Evolutionary conservation across 768 basidiomycete genomes (phyloP), one percentile per base, ranked within the genome.

Genomic region (Boletus eberwhitei): DNA sequence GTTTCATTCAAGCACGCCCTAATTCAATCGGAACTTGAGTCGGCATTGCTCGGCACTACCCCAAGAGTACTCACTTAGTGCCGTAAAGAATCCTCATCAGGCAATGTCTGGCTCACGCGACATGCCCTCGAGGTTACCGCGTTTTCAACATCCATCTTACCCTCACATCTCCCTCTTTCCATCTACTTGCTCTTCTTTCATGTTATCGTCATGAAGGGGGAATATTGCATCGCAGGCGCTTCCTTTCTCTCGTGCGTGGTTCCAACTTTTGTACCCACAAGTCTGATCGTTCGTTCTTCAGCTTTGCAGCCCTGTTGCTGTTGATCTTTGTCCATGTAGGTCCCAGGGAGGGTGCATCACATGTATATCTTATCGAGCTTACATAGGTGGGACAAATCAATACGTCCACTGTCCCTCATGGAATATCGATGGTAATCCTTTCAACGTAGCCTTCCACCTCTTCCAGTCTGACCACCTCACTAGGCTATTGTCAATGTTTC

Each of bases 321-420:
- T 78, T 91, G 69, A 88, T 93, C 59, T 90, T 92, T 73, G 81
- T 84, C 63, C 88, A 93, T 77, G 90, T 88, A 69, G 62, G 85
- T 75, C 51, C 61, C 50, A 48, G 43, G 26, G 11, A 52, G 54
- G 37, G 40, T 63, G 61, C 57, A 48, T 52, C 26, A 55, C 24
- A 51, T 59, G 14, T 44, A 41, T 26, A 60, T 66, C 69, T 61
- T 63, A 66, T 65, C 55, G 43, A 54, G 29, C 38, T 16, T 47
- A 44, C 45, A 45, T 57, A 92, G 90, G 82, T 91, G 53, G 89
- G 86, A 55, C 90, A 92, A 80, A 89, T 86, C 65, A 91, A 84
- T 68, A 87, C 86, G 48, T 84, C 87, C 16, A 76, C 75, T 34
- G 83, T 90, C 32, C 87, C 89, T 54, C 81, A 82, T 54, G 79